phyloP scores from a whole-genome alignment of 1,284 basidiomycete species.

The Apiotrichum gamsii region DNA sequence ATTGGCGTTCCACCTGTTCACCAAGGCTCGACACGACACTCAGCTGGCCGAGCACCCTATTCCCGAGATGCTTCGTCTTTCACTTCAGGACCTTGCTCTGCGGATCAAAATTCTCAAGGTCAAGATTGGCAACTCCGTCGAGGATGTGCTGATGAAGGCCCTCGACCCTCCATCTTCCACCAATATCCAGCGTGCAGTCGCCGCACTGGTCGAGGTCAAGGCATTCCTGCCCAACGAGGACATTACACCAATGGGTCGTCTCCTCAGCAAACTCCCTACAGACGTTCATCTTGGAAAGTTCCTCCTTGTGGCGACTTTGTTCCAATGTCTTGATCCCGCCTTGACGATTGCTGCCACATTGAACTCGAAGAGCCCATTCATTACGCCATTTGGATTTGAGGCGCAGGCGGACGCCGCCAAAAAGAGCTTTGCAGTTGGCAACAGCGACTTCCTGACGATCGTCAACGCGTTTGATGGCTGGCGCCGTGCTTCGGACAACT shows the following conservation, averaged over 20 bases:
- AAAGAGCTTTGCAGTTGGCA: slow-evolving; percentile 68
- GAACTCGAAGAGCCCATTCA: slow-evolving; percentile 89
- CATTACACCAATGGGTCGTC: slow-evolving; percentile 88
- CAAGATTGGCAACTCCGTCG: slow-evolving; percentile 77
- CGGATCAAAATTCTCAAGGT: slow-evolving; percentile 97
- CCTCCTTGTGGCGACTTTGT: slow-evolving; percentile 74
- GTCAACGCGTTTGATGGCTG: slow-evolving; percentile 87
- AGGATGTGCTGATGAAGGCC: slow-evolving; percentile 80
- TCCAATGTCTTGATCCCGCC: slow-evolving; percentile 89
- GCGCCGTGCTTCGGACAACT: slow-evolving; percentile 69
- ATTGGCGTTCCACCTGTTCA: slow-evolving; percentile 94
- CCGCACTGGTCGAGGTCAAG: slow-evolving; percentile 79
- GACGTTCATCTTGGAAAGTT: slow-evolving; percentile 96
- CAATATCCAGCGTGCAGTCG: slow-evolving; percentile 88
- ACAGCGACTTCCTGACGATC: slow-evolving; percentile 93
- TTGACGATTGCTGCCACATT: slow-evolving; percentile 90
- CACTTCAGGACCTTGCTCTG: slow-evolving; percentile 87
- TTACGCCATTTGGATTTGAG: slow-evolving; percentile 82
- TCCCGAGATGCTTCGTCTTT: slow-evolving; percentile 92
- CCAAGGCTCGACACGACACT: slow-evolving; percentile 75
- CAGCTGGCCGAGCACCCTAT: slow-evolving; percentile 80
- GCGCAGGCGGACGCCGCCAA: slow-evolving; percentile 82
- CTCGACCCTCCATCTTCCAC: slow-evolving; percentile 80
- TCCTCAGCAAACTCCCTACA: slow-evolving; percentile 83
- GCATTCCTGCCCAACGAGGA: slow-evolving; percentile 78